These are phyloP conservation scores for Russula earlei DNA, from an alignment of 768 basidiomycete species.

Conservation along the genomic window DNA sequence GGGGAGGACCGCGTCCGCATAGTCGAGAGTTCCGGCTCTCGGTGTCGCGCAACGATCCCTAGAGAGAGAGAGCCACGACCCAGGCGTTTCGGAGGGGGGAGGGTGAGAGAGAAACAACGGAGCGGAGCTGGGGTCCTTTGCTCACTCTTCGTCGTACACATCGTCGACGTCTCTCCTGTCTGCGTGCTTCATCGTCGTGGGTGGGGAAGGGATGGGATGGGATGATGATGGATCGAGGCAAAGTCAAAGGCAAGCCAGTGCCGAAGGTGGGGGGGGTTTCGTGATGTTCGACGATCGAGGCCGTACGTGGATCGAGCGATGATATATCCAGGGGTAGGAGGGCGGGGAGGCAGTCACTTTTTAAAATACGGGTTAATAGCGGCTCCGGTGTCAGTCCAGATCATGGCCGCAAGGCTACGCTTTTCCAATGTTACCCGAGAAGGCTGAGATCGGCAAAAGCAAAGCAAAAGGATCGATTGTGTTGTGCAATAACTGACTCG, in stretches of 20 bases:
- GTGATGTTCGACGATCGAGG: no score
- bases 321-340: background rate
- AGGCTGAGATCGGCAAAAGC: background rate
- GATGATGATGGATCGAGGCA: background rate
- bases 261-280: background rate
- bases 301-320: background rate
- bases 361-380: background rate
- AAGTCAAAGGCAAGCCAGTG: background rate
- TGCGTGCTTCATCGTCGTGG: background rate
- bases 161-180: background rate
- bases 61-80: background rate
- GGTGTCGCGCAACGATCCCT: background rate
- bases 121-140: background rate
- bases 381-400: background rate
- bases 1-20: background rate
- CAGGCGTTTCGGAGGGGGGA: background rate
- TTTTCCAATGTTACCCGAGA: background rate
- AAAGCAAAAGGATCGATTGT: no score
- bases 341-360: background rate
- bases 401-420: background rate
- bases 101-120: background rate
- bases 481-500: background rate
- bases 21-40: constrained; percentile 8
- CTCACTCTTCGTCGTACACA: background rate
- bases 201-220: background rate